Evolutionary conservation across 108 stramenopile species (phyloP), one percentile per base, ranked within the genome.

Genomic region (Cyclotella kingstonii): DNA sequence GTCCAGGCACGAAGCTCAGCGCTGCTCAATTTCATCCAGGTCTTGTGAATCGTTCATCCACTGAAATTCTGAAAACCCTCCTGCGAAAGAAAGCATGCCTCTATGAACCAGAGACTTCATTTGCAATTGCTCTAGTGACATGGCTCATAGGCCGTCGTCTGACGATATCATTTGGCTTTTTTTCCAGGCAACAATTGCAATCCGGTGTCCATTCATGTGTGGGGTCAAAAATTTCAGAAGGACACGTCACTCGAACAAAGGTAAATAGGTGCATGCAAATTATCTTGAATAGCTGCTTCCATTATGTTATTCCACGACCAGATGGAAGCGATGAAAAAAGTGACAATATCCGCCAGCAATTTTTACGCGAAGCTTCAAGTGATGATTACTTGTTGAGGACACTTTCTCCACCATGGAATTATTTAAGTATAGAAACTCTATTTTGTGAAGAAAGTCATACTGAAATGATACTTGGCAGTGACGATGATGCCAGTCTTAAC

Each of bases 191-290:
- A 68, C 83, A 87, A 41, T 77, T 93, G 9, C 92, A 93, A 67
- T 73, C 84, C 0, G 89, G 92, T 9, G 92, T 93, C 1, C 92
- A 93, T 60, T 67, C 85, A 3, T 87, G 86, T 52, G 89, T 93
- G 9, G 74, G 84, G 22, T 36, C 56, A 19, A 90, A 90, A 56
- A 93, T 93, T 50, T 79, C 88, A 10, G 66, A 77, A 7, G 85
- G 89, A 14, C 73, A 61, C 18, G 89, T 93, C 61, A 93, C 92
- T 15, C 63, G 92, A 28, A 93, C 92, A 21, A 93, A 90, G 43
- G 92, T 93, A 11, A 93, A 93, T 60, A 73, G 92, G 17, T 93
- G 92, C 75, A 93, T 93, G 91, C 92, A 93, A 60, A 88, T 93
- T 30, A 93, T 93, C 35, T 76, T 93, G 54, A 93, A 93, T 74